A percentile compares a stretch with the other conserved stretches of the same genome.
These are phyloP conservation scores for Persicaria tinctoria DNA, from an alignment of 148 eudicot species.

Conservation along the genomic window DNA sequence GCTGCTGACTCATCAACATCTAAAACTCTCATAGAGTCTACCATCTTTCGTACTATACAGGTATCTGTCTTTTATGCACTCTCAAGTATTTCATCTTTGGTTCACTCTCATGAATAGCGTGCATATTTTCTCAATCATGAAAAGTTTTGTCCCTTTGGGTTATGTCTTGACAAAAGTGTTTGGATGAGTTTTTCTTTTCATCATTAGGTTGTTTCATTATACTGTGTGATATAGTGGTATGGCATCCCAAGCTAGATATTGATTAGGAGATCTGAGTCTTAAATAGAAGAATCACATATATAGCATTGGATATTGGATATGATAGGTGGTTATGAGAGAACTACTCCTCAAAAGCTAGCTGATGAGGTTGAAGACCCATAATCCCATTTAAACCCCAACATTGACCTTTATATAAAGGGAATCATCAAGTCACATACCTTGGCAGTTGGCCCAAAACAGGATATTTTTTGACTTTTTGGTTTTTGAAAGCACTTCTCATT, in stretches of 20 bases:
- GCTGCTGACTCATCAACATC: slow-evolving; percentile 31
- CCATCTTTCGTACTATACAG: slow-evolving; percentile 64
- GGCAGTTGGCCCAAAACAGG: too few relatives aligned
- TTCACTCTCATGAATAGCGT: background rate
- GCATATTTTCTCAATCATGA: background rate
- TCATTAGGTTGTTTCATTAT: background rate
- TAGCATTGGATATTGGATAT: too few relatives aligned
- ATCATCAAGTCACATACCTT: too few relatives aligned
- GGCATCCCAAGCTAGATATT: background rate
- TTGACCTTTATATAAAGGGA: too few relatives aligned
- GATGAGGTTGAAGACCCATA: too few relatives aligned
- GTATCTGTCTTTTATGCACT: slow-evolving; percentile 26
- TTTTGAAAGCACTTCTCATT: background rate
- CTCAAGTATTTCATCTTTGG: background rate
- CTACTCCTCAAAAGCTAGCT: too few relatives aligned
- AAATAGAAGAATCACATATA: too few relatives aligned
- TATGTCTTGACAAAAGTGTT: too few relatives aligned
- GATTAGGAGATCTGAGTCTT: too few relatives aligned
- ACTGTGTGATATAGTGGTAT: background rate
- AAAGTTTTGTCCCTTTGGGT: too few relatives aligned
- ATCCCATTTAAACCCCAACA: too few relatives aligned
- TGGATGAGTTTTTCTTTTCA: background rate
- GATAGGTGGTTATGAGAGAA: too few relatives aligned
- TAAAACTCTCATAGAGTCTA: slow-evolving; percentile 41
- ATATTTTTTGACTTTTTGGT: background rate